Evolutionary conservation across 202 grass and related monocot species (phyloP).

Genomic region (Panicum virgatum): DNA sequence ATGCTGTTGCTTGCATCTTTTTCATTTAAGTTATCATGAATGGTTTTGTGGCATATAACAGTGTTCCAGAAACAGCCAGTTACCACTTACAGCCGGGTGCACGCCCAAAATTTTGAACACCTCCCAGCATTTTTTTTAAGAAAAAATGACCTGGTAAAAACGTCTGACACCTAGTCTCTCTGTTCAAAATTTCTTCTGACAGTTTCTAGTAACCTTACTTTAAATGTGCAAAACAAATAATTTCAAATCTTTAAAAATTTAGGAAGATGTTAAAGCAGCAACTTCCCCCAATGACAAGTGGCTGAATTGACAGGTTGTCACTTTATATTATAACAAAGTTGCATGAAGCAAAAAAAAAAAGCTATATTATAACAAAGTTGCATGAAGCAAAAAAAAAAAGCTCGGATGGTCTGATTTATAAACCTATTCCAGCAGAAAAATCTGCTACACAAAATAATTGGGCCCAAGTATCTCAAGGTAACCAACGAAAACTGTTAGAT

Average conservation of each 20-base stretch:
- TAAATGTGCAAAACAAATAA: neutral
- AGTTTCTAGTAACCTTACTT: neutral
- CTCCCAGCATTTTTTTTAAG: neutral
- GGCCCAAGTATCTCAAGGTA: conserved; percentile 16
- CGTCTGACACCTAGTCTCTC: neutral
- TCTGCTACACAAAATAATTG: conserved; percentile 21
- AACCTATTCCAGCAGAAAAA: conserved; percentile 7
- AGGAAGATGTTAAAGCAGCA: neutral
- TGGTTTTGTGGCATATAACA: conserved; percentile 5
- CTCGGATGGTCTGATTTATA: neutral
- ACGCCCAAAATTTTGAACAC: neutral
- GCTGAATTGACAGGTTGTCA: neutral
- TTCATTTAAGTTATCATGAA: conserved; percentile 18
- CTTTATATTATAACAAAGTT: neutral
- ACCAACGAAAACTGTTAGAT: neutral
- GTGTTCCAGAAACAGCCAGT: neutral
- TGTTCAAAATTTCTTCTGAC: neutral
- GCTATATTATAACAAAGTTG: no score
- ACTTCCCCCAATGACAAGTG: neutral
- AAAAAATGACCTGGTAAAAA: neutral
- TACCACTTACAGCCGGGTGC: neutral
- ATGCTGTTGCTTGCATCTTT: conserved; percentile 26
- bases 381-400: no score
- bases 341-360: neutral
- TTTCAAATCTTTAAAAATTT: neutral